phyloP scores from a whole-genome alignment of 1,284 basidiomycete species.

The Mycosarcoma mackinlayi region DNA sequence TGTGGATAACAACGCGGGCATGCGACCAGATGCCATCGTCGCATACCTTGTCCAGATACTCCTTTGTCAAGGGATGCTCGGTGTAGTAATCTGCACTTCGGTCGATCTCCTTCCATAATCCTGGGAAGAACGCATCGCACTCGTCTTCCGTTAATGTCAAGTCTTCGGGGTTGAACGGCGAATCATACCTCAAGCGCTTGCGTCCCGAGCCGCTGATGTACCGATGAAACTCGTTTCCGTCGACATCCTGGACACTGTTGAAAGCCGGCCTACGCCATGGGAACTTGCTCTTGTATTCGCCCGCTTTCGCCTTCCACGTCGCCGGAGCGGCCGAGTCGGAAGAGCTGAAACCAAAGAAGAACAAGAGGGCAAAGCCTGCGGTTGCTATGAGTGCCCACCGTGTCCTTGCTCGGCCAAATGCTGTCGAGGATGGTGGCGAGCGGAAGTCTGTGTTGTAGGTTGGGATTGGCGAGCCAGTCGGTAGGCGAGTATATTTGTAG shows the following conservation, averaged over 20 bases:
- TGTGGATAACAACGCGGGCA: slow-evolving; percentile 61
- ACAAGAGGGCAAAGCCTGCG: slow-evolving; percentile 23
- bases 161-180: slow-evolving; percentile 63
- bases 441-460: slow-evolving; percentile 23
- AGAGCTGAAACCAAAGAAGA: slow-evolving; percentile 37
- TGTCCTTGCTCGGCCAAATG: slow-evolving; percentile 49
- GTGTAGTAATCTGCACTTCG: slow-evolving; percentile 52
- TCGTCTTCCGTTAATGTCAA: slow-evolving; percentile 61
- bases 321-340: slow-evolving; percentile 15
- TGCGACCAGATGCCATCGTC: slow-evolving; percentile 62
- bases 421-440: slow-evolving; percentile 4
- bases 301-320: slow-evolving; percentile 36
- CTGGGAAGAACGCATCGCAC: slow-evolving; percentile 64
- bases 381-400: slow-evolving; percentile 44
- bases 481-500: slow-evolving; percentile 43
- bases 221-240: slow-evolving; percentile 35
- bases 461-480: slow-evolving; percentile 21
- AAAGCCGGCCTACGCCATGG: slow-evolving; percentile 1
- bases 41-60: slow-evolving; percentile 61
- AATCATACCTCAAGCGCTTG: slow-evolving; percentile 41
- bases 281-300: slow-evolving; percentile 37
- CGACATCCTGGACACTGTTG: slow-evolving; percentile 9
- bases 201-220: slow-evolving; percentile 52
- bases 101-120: slow-evolving; percentile 61
- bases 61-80: slow-evolving; percentile 32